These are phyloP conservation scores for Uncinocarpus reesii DNA, from an alignment of 2,329 filamentous ascomycete genomes.

Conservation along the genomic window DNA sequence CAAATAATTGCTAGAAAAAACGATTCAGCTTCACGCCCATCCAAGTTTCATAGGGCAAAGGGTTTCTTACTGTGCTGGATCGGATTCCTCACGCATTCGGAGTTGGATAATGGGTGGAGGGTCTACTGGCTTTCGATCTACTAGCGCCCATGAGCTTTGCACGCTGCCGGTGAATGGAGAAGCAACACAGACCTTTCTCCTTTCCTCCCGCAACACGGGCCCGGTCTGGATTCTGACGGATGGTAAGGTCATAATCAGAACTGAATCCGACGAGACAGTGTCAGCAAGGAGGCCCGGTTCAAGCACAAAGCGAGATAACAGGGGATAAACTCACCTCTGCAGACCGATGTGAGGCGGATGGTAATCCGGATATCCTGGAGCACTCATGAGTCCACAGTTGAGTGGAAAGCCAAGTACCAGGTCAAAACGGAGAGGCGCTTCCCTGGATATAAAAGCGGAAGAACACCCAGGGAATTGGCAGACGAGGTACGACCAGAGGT, in stretches of 20 bases:
- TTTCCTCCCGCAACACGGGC: constrained; percentile 61
- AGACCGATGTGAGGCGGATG: constrained; percentile 33
- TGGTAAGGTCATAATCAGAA: constrained; percentile 46
- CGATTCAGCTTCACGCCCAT: constrained; percentile 11
- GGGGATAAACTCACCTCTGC: constrained; percentile 26
- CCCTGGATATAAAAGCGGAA: constrained; percentile 12
- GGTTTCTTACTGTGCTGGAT: constrained; percentile 49
- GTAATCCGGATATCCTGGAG: constrained; percentile 32
- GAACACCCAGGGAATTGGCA: constrained; percentile 15
- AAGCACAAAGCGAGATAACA: not conserved
- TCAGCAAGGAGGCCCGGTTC: constrained; percentile 22
- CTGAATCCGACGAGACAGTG: constrained; percentile 35
- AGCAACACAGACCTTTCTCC: constrained; percentile 53
- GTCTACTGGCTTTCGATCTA: constrained; percentile 77
- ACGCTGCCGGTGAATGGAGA: not conserved
- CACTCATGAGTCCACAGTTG: constrained; percentile 33
- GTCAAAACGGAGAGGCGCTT: constrained; percentile 18
- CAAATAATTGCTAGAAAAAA: constrained; percentile 45
- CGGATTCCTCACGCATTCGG: constrained; percentile 40
- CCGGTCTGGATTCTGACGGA: constrained; percentile 58
- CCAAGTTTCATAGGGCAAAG: not conserved
- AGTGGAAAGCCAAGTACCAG: constrained; percentile 18
- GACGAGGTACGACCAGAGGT: constrained; percentile 8
- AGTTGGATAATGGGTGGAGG: constrained; percentile 73
- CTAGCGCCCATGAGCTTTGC: constrained; percentile 14